Evolutionary conservation across 345 rosid genomes (phyloP), one percentile per base, ranked within the genome.

Genomic region (Lenwebbia sp.): DNA sequence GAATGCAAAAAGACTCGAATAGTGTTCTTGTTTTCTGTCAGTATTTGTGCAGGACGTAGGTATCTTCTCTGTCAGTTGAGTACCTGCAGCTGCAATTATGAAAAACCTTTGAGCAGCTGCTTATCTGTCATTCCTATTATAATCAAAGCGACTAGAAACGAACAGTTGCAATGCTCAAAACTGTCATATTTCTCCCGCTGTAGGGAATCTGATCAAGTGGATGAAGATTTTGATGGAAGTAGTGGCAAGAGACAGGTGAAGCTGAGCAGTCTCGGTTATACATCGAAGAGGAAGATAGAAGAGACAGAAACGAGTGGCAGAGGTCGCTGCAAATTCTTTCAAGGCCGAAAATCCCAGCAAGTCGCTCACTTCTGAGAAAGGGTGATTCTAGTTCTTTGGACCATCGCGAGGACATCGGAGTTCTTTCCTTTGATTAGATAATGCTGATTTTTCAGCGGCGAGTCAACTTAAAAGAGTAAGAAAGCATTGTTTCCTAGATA

Each of bases 301-400:
- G 96, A 96, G 88, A 90, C 85, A 44, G 98, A 94, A 90, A 95
- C 99, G 17, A 94, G 95, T 86, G 98, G 95, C 14, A 93, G 94
- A 88, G 95, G 99, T 47, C 95, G 99, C 25, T 93, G 98, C 93
- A 96, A 96, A 84, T 95, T 97, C 90, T 91, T 96, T 88, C 94
- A 92, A 83, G 62, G 98, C 70, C 94, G 98, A 84, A 93, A 93
- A 89, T 95, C 95, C 58, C 94, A 95, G 90, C 98, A 91, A 85
- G 89, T 96, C 84, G 70, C 92, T 88, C 93, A 86, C 87, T 95
- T 97, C 89, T 96, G 92, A 93, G 70, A 33, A 28, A 82, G 83
- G 83, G 41, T 52, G 60, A n/a, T 49, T 44, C 47, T 44, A 44
- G 47, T 44, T 44, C 47, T 44, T 44, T 6, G 47, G 54, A 30